A percentile compares a stretch with the other conserved stretches of the same genome.
Conservation (phyloP, 2,329 filamentous ascomycete species). For the Arthrobotrys musiformis region DNA sequence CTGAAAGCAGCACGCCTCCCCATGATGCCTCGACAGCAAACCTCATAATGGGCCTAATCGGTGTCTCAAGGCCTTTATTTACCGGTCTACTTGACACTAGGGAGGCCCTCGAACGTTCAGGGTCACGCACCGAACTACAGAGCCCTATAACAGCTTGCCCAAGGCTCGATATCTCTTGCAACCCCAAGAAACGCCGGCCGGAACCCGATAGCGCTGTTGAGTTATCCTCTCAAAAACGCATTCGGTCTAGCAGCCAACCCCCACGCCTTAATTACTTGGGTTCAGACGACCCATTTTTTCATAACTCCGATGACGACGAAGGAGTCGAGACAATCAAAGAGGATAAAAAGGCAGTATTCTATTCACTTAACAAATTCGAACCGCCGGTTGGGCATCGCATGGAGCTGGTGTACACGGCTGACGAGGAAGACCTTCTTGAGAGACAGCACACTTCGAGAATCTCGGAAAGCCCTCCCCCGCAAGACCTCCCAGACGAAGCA, state of each 20-base stretch:
- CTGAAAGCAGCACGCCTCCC: not conserved
- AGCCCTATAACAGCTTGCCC: not conserved
- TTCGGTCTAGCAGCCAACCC: not conserved
- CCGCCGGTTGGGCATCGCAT: not conserved
- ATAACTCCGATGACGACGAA: not conserved
- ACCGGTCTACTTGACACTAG: not conserved
- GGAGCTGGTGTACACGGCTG: not conserved
- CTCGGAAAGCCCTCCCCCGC: not conserved
- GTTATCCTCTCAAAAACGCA: not conserved
- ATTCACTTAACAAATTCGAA: not conserved
- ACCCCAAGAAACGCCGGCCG: not conserved
- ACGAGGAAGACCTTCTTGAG: not conserved
- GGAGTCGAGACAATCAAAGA: not conserved
- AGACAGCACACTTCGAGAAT: not conserved
- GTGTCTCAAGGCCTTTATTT: not conserved
- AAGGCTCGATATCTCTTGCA: not conserved
- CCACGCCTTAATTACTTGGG: not conserved
- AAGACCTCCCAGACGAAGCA: not conserved
- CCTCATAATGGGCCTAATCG: slow-evolving; percentile 15
- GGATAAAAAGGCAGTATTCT: not conserved
- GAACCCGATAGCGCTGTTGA: not conserved
- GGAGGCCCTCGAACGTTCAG: not conserved
- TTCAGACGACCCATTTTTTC: not conserved
- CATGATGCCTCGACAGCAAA: slow-evolving; percentile 7
- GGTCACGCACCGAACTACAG: not conserved